phyloP scores from a whole-genome alignment of 441 rosid species.

The Hypseocharis bilobata region DNA sequence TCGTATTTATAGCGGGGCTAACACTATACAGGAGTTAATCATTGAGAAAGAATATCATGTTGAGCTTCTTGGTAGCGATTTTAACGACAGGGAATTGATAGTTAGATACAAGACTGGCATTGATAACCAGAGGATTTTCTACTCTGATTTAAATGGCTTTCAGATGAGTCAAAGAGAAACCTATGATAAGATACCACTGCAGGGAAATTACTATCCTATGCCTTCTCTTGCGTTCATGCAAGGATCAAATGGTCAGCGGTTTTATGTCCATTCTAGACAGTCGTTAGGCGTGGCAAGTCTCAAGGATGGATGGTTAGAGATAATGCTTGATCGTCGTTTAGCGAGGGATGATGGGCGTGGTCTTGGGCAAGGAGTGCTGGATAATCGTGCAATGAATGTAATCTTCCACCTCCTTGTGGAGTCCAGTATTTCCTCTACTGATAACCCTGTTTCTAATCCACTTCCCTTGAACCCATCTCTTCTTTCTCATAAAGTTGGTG shows the following conservation, averaged over 20 bases:
- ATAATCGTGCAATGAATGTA: slow-evolving; percentile 72
- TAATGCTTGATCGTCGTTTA: slow-evolving; percentile 88
- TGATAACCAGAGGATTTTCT: slow-evolving; percentile 56
- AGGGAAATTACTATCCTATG: slow-evolving; percentile 97
- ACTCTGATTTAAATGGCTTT: slow-evolving; percentile 89
- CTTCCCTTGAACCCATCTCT: slow-evolving; percentile 67
- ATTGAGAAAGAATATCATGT: slow-evolving; percentile 91
- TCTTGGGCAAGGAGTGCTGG: slow-evolving; percentile 95
- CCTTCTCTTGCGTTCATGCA: slow-evolving; percentile 84
- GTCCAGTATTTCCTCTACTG: slow-evolving; percentile 50
- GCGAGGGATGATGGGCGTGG: slow-evolving; percentile 87
- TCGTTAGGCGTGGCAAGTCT: slow-evolving; percentile 75
- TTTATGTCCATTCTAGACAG: slow-evolving; percentile 79
- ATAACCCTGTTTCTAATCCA: slow-evolving; percentile 36
- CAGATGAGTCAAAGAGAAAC: slow-evolving; percentile 95
- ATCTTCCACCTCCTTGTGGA: slow-evolving; percentile 66
- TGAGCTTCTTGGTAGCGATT: slow-evolving; percentile 61
- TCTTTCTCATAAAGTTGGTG: slow-evolving; percentile 62
- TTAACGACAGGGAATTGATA: slow-evolving; percentile 70
- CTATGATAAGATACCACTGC: slow-evolving; percentile 84
- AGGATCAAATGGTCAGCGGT: slow-evolving; percentile 71
- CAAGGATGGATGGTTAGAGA: slow-evolving; percentile 78
- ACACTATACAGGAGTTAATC: slow-evolving; percentile 45
- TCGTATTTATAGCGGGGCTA: slow-evolving; percentile 55
- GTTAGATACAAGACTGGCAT: slow-evolving; percentile 72